Evolutionary conservation across 176 grass and related monocot genomes (phyloP), one percentile per base, ranked within the genome.

Genomic region (Carex parvula): DNA sequence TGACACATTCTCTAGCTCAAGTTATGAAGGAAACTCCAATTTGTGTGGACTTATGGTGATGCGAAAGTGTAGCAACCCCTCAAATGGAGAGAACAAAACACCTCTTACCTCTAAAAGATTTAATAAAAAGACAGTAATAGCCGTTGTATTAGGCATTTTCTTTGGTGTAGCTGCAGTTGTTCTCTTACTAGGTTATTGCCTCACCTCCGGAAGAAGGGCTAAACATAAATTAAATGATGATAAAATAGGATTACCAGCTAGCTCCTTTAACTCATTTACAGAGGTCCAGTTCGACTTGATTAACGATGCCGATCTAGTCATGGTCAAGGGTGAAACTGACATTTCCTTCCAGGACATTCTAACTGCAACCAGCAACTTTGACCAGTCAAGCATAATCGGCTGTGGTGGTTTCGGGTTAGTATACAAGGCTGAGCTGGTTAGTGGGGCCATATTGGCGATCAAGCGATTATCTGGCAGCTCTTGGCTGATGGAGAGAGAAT

Each of bases 381-480:
- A 93, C 81, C 89, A 96, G 76, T 81, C 90, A 79, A 96, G 89
- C 87, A 96, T 96, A 54, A 85, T 96, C 3, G 93, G 93, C 2
- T 96, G 93, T n/a, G 93, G 93, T 75, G 93, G 93, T 48, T 93
- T 93, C 61, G 93, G 93, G 54, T 86, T 96, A 72, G 93, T 96
- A 20, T 96, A 96, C 79, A 96, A 84, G 82, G 93, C 91, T 32
- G 87, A 89, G 63, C 89, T 96, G 70, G 83, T 89, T 0, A 84
- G 83, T 72, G 93, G 91, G 59, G 77, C 91, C 72, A 93, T 86
- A 80, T 85, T 93, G 79, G 93, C 93, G 15, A 96, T 96, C 85
- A 96, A 96, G 75, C 90, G 88, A 86, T 91, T 96, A 83, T 93
- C 92, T 61, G 93, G 93, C 0, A 87, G 91, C 82, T 90, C 90